Evolutionary conservation across 352 stramenopile species (phyloP), one percentile per base, ranked within the genome.

Genomic region (Pythium folliculosum): DNA sequence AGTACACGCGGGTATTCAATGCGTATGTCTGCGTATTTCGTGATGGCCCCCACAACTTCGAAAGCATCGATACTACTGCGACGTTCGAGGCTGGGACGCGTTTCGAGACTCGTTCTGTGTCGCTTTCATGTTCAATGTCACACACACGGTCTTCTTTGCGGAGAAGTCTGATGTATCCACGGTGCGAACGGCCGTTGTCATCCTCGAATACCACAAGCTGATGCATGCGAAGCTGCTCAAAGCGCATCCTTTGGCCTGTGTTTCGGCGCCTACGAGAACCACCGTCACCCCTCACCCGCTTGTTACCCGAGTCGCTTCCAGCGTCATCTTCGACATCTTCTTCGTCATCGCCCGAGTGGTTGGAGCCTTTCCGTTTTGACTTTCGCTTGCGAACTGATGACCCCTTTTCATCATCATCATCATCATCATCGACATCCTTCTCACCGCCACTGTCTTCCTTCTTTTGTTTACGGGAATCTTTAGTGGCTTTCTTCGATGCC

Each of bases 111-210:
- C 64, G 72, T 5, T 83, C 80, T 1, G 55, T 52, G 57, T 89
- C 78, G 38, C 75, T 88, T 60, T 84, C 81, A 48, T 91, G 82
- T 60, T 81, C 77, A n/a, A 89, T 75, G 37, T 91, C 82, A 44
- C 80, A 91, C 22, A 63, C 65, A 13, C 73, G 60, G 21, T 86
- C 72, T 13, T 84, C 73, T 19, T 75, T 58, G 30, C 78, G 78
- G 13, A 89, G 55, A 22, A 72, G 51, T 50, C 77, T 78, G 35
- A 89, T 80, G 21, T 79, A 69, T 0, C 82, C 82, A 21, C 78
- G 77, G 53, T 82, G 78, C 40, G 80, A 65, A 2, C 72, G 51
- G 2, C 80, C 80, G 17, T 69, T 70, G 59, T 81, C 77, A 25
- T 79, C 82, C 60, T 80, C 68, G 59, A 91, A 89, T 38, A 87